Conservation (phyloP, 805 yeast species). For the Metschnikowia rubicola region DNA sequence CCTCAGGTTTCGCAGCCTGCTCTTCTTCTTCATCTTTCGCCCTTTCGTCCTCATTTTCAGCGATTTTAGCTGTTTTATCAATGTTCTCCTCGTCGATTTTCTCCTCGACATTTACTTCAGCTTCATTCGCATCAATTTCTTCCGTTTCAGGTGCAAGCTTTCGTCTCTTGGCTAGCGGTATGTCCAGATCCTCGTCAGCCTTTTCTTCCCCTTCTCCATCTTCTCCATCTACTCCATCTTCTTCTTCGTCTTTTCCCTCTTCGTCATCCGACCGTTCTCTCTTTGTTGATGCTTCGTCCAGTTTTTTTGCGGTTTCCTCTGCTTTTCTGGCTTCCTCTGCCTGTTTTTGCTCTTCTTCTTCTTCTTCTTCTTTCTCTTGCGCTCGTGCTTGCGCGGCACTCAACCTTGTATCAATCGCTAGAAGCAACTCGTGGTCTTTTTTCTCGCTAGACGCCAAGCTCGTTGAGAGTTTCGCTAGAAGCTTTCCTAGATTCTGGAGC, state of each 20-base stretch:
- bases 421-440: slow-evolving; percentile 27
- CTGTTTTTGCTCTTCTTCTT: slow-evolving; percentile 1
- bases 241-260: background rate
- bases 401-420: slow-evolving; percentile 16
- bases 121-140: slow-evolving; percentile 6
- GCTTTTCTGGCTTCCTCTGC: background rate
- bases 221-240: background rate
- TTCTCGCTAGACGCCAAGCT: slow-evolving; percentile 35
- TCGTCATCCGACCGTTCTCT: slow-evolving; percentile 9
- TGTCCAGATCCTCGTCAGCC: slow-evolving; percentile 12
- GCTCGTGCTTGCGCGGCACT: slow-evolving; percentile 4
- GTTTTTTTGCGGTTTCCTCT: slow-evolving; percentile 3
- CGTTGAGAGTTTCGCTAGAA: slow-evolving; percentile 37
- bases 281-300: background rate
- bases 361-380: slow-evolving; percentile 2
- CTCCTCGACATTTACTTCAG: slow-evolving; percentile 6
- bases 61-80: slow-evolving; percentile 14
- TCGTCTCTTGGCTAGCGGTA: slow-evolving; percentile 16
- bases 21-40: slow-evolving; percentile 3
- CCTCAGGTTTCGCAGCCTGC: background rate
- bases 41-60: slow-evolving; percentile 8
- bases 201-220: slow-evolving; percentile 6
- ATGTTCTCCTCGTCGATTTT: slow-evolving; percentile 7
- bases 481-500: slow-evolving; percentile 43
- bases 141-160: slow-evolving; percentile 5